Evolutionary conservation across 352 stramenopile genomes (phyloP).

Genomic region (Globisporangium ultimum): DNA sequence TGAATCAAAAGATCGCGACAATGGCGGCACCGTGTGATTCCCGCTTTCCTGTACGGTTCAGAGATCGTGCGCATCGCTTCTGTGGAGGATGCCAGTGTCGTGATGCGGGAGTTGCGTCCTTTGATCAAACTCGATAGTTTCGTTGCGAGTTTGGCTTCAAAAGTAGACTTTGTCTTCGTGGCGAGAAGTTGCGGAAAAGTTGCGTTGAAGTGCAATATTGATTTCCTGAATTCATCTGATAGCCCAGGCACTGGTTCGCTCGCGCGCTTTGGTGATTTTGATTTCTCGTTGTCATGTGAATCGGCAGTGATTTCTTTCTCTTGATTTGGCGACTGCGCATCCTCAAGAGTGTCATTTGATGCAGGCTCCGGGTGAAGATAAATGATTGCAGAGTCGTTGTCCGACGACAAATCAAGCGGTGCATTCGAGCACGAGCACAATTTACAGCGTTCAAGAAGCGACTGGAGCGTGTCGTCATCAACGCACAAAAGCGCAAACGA

Average conservation of each 20-base stretch:
- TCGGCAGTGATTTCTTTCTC: not conserved
- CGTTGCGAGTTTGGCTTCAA: constrained; percentile 6
- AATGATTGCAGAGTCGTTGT: not conserved
- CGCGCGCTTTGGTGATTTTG: not conserved
- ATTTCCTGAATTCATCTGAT: constrained; percentile 12
- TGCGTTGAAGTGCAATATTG: constrained; percentile 14
- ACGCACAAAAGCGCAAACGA: constrained; percentile 6
- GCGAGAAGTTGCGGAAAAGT: not conserved
- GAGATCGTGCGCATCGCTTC: constrained; percentile 9
- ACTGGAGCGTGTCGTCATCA: constrained; percentile 5
- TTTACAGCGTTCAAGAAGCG: constrained; percentile 19
- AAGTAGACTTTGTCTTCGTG: not conserved
- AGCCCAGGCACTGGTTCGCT: constrained; percentile 21
- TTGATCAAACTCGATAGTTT: constrained; percentile 23
- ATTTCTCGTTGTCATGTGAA: not conserved
- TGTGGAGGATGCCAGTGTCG: constrained; percentile 16
- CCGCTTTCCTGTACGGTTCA: constrained; percentile 23
- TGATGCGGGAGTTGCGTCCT: constrained; percentile 35
- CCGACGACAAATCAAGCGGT: not conserved
- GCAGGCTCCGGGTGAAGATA: not conserved
- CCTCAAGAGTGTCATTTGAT: not conserved
- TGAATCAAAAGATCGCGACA: constrained; percentile 44
- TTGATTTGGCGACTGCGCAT: not conserved
- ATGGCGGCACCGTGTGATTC: constrained; percentile 28
- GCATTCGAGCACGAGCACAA: constrained; percentile 13